Conservation (phyloP, 1,139 yeast genomes). For the Sugiyamaella paludigena region DNA sequence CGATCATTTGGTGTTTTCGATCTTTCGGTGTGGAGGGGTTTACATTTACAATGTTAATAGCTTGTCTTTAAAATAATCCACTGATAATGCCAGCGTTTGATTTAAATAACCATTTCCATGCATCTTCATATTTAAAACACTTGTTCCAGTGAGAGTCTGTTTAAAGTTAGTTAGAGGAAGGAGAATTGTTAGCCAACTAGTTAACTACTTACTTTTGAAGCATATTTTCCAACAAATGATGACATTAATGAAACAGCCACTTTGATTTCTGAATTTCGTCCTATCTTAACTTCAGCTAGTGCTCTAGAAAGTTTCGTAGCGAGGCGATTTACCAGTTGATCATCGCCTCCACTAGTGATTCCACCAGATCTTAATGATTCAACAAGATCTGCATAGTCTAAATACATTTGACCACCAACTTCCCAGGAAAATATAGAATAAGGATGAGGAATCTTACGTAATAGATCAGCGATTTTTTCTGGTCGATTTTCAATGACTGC, state of each 20-base stretch:
- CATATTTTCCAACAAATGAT: slow-evolving; percentile 45
- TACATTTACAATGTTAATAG: slow-evolving; percentile 12
- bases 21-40: too few relatives aligned
- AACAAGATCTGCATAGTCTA: slow-evolving; percentile 31
- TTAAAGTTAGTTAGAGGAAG: slow-evolving; percentile 1
- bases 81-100: slow-evolving; percentile 26
- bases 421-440: slow-evolving; percentile 53
- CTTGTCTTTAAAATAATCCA: slow-evolving; percentile 22
- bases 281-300: slow-evolving; percentile 44
- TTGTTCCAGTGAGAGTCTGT: slow-evolving; percentile 20
- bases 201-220: slow-evolving; percentile 17
- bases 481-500: slow-evolving; percentile 49
- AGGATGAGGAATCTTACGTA: slow-evolving; percentile 42
- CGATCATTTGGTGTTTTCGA: too few relatives aligned
- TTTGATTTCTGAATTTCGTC: slow-evolving; percentile 36
- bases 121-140: slow-evolving; percentile 32
- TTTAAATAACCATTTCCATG: slow-evolving; percentile 27
- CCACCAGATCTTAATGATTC: neutral
- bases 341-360: neutral
- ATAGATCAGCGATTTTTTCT: slow-evolving; percentile 42
- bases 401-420: slow-evolving; percentile 43
- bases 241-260: slow-evolving; percentile 56
- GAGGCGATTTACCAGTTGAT: slow-evolving; percentile 17
- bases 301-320: slow-evolving; percentile 36
- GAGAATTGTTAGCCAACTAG: neutral